A percentile compares a stretch with the other conserved stretches of the same genome.
Conservation (phyloP, 2,329 filamentous ascomycete genomes). For the Didymosphaeria variabile region DNA sequence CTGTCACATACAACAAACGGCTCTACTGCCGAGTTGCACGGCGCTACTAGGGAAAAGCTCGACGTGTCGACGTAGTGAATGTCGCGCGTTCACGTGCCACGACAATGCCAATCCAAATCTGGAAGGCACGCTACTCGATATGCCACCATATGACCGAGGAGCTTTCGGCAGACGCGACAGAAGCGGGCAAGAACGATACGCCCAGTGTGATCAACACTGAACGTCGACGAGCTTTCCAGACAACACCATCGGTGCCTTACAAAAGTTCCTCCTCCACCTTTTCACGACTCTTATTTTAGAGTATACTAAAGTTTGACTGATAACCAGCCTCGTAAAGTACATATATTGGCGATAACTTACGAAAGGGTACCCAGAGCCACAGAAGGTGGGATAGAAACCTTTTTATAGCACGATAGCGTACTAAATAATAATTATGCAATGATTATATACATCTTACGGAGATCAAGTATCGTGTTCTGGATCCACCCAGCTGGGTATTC, state of each 20-base stretch:
- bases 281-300: too few relatives aligned
- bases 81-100: background rate
- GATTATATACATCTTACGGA: background rate
- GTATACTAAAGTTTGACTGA: too few relatives aligned
- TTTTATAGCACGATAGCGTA: background rate
- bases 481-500: conserved; percentile 11
- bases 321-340: too few relatives aligned
- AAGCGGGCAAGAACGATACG: too few relatives aligned
- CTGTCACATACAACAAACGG: background rate
- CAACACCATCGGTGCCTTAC: too few relatives aligned
- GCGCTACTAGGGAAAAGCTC: background rate
- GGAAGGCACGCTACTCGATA: background rate
- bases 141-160: background rate
- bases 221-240: too few relatives aligned
- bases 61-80: background rate
- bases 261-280: too few relatives aligned
- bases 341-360: too few relatives aligned
- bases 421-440: background rate
- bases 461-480: conserved; percentile 10
- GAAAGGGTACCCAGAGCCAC: too few relatives aligned
- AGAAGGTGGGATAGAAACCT: too few relatives aligned
- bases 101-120: background rate
- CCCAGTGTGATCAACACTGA: too few relatives aligned
- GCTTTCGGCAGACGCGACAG: too few relatives aligned
- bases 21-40: background rate